Base-by-base conservation (phyloP, 2,329 filamentous ascomycete genomes). In the Seiridium cupressi region DNA sequence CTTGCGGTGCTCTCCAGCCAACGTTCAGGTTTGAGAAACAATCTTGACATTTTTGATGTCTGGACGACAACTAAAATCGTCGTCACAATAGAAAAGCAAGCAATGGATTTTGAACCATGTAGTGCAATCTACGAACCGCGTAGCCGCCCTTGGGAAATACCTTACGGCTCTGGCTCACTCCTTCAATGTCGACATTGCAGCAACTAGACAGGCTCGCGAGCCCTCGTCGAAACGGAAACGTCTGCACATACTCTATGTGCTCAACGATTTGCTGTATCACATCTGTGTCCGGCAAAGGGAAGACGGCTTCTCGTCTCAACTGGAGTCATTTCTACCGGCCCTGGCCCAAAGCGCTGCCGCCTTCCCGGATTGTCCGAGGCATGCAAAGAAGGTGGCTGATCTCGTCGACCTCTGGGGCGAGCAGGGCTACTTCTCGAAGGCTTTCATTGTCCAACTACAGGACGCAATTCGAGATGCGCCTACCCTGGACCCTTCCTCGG, bases 1-100 rank as follows among this genome's bases (percentile, higher is more conserved):
- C 71, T 77, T 82, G 76, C 84, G 87, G 79, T 94, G 91, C 84
- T 91, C 90, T 70, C 84, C 87, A 71, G 78, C 81, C 81, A 93
- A 94, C 81, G 89, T 95, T 82, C 91, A 95, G 91, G 91, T 95
- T 91, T 92, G 89, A 81, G 72, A 75, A 74, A 76, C 68, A 72
- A 71, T 66, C 65, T 72, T 67, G 72, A 76, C 76, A 78, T 74
- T 64, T 36, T 71, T 66, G 72, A 70, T 70, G 65, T 70, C 66
- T 67, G 68, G 68, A 64, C 68, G 65, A 69, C 66, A 60, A 64
- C 70, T 72, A 73, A 53, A 73, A 72, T 69, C 59, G 66, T 73
- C 69, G 66, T 68, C 64, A 65, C 64, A 65, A 67, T 85, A 96
- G 93, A 90, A 86, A 81, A 93, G 91, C 84, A 96, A 93, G 84